Percentiles rank a stretch among this genome's conserved stretches.
Conservation (phyloP, 1,284 basidiomycete genomes). For the Chondrostereum purpureum region DNA sequence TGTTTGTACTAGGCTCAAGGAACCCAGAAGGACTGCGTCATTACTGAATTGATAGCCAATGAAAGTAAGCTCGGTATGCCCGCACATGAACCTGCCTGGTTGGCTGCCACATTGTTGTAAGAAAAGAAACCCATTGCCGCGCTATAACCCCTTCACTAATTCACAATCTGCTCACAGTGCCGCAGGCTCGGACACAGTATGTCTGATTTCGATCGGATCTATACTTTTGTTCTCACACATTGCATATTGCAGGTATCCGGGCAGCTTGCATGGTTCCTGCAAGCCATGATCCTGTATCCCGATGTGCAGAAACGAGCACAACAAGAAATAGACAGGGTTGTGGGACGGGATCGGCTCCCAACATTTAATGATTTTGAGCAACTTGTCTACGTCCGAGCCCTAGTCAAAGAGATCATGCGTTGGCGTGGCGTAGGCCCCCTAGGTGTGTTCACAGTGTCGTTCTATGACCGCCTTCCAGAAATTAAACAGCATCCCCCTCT, state of each 20-base stretch:
- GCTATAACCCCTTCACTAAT: too few relatives aligned
- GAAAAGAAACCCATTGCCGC: not conserved
- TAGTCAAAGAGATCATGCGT: slow-evolving; percentile 11
- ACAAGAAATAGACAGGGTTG: slow-evolving; percentile 4
- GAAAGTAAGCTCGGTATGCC: slow-evolving; percentile 3
- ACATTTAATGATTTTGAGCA: slow-evolving; percentile 3
- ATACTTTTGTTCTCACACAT: not conserved
- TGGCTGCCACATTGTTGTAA: slow-evolving; percentile 8
- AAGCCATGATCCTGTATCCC: slow-evolving; percentile 3
- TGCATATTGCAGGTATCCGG: not conserved
- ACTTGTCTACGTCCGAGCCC: not conserved
- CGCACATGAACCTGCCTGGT: slow-evolving; percentile 9
- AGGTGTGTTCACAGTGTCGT: slow-evolving; percentile 5
- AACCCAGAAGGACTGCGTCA: too few relatives aligned
- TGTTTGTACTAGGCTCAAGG: too few relatives aligned
- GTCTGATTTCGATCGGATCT: not conserved
- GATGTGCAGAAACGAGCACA: slow-evolving; percentile 2
- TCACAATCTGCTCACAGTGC: slow-evolving; percentile 4
- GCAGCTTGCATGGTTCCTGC: slow-evolving; percentile 3
- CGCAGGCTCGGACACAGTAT: slow-evolving; percentile 9
- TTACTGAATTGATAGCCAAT: too few relatives aligned
- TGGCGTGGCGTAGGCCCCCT: slow-evolving; percentile 12
- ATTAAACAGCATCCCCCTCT: not conserved
- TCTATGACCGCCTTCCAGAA: not conserved
- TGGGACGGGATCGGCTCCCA: slow-evolving; percentile 4